A percentile compares a stretch with the other conserved stretches of the same genome.
Evolutionary conservation across 2,329 filamentous ascomycete genomes (phyloP).

Genomic region (Sclerotinia subarctica): DNA sequence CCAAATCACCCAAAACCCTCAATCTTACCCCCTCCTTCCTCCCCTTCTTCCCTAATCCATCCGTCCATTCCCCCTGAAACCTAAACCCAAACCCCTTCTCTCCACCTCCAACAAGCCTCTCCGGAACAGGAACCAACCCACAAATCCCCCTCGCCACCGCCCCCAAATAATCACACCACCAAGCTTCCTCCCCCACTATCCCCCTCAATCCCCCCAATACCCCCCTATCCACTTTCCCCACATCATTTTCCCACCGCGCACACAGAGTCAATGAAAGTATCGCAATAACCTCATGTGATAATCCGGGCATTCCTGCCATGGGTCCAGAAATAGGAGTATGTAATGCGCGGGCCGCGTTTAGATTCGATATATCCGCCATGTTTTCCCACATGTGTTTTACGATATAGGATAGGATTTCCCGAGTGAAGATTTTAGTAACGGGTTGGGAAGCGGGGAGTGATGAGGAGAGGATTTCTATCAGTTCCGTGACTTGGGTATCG

Average conservation of each 20-base stretch:
- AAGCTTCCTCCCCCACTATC: slow-evolving; percentile 34
- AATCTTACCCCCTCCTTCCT: slow-evolving; percentile 11
- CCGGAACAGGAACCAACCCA: not conserved
- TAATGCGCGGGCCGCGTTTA: slow-evolving; percentile 66
- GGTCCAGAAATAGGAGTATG: slow-evolving; percentile 67
- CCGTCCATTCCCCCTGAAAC: not conserved
- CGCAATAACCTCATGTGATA: slow-evolving; percentile 70
- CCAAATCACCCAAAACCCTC: not conserved
- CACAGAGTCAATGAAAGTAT: slow-evolving; percentile 69
- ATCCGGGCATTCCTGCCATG: slow-evolving; percentile 62
- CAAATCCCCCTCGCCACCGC: slow-evolving; percentile 3
- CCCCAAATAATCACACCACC: slow-evolving; percentile 39
- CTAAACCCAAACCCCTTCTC: not conserved
- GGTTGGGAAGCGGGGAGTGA: slow-evolving; percentile 24
- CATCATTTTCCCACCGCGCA: slow-evolving; percentile 67
- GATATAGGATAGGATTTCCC: slow-evolving; percentile 46
- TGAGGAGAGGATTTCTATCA: slow-evolving; percentile 22
- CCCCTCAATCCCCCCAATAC: slow-evolving; percentile 30
- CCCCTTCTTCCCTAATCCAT: slow-evolving; percentile 1
- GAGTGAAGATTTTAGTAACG: slow-evolving; percentile 42
- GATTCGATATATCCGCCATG: slow-evolving; percentile 47
- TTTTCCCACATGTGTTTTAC: slow-evolving; percentile 51
- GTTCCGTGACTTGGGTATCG: slow-evolving; percentile 38
- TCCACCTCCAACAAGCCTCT: not conserved
- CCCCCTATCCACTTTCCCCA: slow-evolving; percentile 47